A percentile compares a stretch with the other conserved stretches of the same genome.
phyloP scores from a whole-genome alignment of 139 green algal species.

The Edaphochlamys debaryana region DNA sequence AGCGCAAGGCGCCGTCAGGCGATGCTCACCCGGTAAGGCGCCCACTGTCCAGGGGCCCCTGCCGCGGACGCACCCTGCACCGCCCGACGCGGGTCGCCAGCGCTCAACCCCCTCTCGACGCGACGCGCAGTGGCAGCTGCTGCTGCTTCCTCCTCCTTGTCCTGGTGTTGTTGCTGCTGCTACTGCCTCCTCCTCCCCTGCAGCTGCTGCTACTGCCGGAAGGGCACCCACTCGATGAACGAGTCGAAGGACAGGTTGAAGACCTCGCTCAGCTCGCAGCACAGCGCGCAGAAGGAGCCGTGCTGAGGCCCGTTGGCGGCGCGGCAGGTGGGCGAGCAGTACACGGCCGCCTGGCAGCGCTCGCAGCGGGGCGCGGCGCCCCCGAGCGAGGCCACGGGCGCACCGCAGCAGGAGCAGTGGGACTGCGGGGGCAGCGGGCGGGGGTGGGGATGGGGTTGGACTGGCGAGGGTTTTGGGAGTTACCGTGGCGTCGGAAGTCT shows the following conservation, averaged over 20 bases:
- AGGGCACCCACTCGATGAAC: constrained; percentile 52
- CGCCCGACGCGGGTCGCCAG: too few relatives aligned
- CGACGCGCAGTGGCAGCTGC: too few relatives aligned
- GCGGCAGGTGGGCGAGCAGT: constrained; percentile 48
- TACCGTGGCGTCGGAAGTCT: too few relatives aligned
- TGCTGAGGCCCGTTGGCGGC: constrained; percentile 17
- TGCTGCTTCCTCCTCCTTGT: too few relatives aligned
- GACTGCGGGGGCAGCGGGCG: not conserved
- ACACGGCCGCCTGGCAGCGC: constrained; percentile 45
- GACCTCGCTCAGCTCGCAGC: constrained; percentile 43
- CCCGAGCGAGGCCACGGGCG: constrained; percentile 4
- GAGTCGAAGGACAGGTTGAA: constrained; percentile 56
- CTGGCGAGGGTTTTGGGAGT: too few relatives aligned
- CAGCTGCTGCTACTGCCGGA: constrained; percentile 15
- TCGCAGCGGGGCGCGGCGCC: constrained; percentile 39
- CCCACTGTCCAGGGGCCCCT: too few relatives aligned
- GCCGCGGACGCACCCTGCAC: too few relatives aligned
- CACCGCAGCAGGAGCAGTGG: constrained; percentile 42
- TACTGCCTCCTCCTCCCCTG: too few relatives aligned
- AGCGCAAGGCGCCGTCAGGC: too few relatives aligned
- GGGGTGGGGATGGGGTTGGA: not conserved
- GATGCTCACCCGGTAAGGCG: too few relatives aligned
- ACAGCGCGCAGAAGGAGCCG: constrained; percentile 38
- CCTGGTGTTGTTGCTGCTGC: not conserved
- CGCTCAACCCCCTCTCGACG: too few relatives aligned